These are phyloP conservation scores for Auriculariales sp. DNA, from an alignment of 768 basidiomycete species.

Conservation along the genomic window DNA sequence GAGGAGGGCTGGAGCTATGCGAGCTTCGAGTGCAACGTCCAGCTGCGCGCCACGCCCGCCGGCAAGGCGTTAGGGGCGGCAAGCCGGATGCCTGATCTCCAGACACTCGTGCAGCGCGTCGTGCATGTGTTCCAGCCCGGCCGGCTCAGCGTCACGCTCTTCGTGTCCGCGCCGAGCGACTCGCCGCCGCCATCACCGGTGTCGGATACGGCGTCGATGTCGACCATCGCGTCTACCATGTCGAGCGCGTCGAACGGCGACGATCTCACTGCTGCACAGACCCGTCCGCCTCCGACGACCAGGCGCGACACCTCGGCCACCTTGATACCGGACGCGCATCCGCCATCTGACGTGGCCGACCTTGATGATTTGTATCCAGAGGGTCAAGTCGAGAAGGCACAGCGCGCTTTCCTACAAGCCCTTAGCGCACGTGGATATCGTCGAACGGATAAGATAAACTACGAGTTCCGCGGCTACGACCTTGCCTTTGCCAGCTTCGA, in stretches of 20 bases:
- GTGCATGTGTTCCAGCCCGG: constrained; percentile 88
- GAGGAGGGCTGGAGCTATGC: constrained; percentile 98
- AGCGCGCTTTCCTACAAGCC: constrained; percentile 58
- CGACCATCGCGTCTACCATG: not conserved
- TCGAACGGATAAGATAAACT: constrained; percentile 93
- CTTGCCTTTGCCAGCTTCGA: constrained; percentile 84
- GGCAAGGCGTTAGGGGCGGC: constrained; percentile 6
- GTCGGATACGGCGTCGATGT: constrained; percentile 4
- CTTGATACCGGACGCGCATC: constrained; percentile 9
- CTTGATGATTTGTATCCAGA: constrained; percentile 4
- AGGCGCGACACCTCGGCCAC: constrained; percentile 15
- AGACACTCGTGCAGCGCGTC: constrained; percentile 73
- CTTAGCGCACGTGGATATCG: constrained; percentile 41
- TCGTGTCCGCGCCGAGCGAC: constrained; percentile 40
- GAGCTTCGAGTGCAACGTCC: constrained; percentile 97
- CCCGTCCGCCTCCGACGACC: constrained; percentile 35
- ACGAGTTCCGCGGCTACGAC: constrained; percentile 90
- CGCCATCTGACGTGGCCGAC: no score
- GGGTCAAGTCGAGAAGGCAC: constrained; percentile 57
- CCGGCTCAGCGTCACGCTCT: constrained; percentile 73
- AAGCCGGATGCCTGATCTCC: constrained; percentile 59
- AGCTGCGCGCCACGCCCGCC: constrained; percentile 27
- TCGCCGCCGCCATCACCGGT: constrained; percentile 6
- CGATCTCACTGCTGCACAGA: constrained; percentile 1
- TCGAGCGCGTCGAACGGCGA: constrained; percentile 1